Conservation (phyloP, 768 basidiomycete genomes). For the Hirschioporus abietinus region DNA sequence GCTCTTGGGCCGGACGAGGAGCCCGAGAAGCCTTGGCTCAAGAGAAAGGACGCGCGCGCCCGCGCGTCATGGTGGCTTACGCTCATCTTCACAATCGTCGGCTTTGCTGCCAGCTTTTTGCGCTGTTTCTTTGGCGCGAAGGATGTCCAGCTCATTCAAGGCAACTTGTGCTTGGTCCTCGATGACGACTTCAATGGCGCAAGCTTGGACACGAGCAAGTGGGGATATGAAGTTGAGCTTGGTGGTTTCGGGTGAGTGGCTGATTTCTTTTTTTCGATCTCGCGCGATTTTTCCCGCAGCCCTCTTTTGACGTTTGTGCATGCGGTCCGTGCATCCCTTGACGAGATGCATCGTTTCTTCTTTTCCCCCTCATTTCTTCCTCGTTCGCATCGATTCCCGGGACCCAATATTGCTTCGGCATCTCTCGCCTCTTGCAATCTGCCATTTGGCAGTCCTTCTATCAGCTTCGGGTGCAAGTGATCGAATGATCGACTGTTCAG, state of each 20-base stretch:
- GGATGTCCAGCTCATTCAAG: constrained; percentile 25
- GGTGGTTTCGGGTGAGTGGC: constrained; percentile 40
- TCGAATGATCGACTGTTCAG: not conserved
- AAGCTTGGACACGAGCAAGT: constrained; percentile 35
- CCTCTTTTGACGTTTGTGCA: not conserved
- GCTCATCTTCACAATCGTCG: constrained; percentile 34
- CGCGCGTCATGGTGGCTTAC: constrained; percentile 48
- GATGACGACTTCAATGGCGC: constrained; percentile 39
- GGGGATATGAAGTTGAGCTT: constrained; percentile 46
- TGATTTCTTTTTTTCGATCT: constrained; percentile 5
- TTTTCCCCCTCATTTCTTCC: not conserved
- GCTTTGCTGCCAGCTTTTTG: constrained; percentile 34
- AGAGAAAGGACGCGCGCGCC: constrained; percentile 34
- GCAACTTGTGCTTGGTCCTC: constrained; percentile 39
- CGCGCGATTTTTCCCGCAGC: not conserved
- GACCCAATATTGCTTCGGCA: not conserved
- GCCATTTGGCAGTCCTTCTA: not conserved
- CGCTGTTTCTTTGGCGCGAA: constrained; percentile 42
- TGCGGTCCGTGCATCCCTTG: not conserved
- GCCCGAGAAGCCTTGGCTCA: constrained; percentile 42
- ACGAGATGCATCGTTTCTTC: not conserved
- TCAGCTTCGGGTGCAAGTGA: not conserved
- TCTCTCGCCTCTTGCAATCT: not conserved
- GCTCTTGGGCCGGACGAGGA: not conserved
- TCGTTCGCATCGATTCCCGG: not conserved